Conservation (phyloP, 257 asterid genomes). For the Osmanthus fragrans region DNA sequence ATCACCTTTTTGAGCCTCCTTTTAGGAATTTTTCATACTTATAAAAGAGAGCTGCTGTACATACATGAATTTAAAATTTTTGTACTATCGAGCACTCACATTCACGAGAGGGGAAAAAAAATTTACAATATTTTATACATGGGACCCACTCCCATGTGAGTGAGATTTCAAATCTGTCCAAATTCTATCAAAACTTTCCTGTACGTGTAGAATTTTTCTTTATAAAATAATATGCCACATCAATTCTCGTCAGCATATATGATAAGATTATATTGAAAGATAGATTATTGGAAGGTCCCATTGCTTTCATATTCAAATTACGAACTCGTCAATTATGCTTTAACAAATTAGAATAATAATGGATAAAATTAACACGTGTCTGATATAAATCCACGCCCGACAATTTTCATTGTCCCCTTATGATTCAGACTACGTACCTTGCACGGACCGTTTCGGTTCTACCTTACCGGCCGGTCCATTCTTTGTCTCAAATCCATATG, state of each 20-base stretch:
- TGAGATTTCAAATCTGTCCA: no score
- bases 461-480: slow-evolving; percentile 16
- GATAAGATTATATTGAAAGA: background rate
- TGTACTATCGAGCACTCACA: no score
- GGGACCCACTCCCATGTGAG: no score
- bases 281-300: slow-evolving; percentile 8
- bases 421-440: slow-evolving; percentile 33
- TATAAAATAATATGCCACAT: background rate
- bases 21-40: background rate
- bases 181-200: no score
- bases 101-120: no score
- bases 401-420: slow-evolving; percentile 16
- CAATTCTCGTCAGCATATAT: background rate
- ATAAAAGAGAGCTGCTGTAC: no score
- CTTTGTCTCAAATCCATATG: background rate
- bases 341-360: background rate
- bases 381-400: background rate
- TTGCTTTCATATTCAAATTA: background rate
- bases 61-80: no score
- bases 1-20: slow-evolving; percentile 10
- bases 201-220: no score
- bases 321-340: background rate
- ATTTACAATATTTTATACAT: no score
- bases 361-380: slow-evolving; percentile 1
- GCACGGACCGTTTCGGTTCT: no score